phyloP scores from a whole-genome alignment of 495 filamentous ascomycete species.

The Trichocladium antarcticum region DNA sequence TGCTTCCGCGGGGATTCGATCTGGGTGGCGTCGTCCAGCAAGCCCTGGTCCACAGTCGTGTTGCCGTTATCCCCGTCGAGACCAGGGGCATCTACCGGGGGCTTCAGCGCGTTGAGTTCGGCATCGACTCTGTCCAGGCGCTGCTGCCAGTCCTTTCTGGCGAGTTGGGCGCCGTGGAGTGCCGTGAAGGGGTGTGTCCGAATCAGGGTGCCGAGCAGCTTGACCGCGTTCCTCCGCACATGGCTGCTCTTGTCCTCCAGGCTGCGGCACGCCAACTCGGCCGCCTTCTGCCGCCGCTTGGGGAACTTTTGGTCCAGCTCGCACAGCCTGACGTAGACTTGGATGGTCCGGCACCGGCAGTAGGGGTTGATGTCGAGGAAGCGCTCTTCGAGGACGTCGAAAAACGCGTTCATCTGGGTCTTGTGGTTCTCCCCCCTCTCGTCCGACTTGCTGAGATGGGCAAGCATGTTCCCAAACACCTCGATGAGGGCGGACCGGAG shows the following conservation, averaged over 20 bases:
- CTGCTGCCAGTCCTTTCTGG: constrained; percentile 70
- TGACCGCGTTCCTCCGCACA: constrained; percentile 89
- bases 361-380: constrained; percentile 97
- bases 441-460: constrained; percentile 80
- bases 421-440: constrained; percentile 85
- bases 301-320: constrained; percentile 90
- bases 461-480: constrained; percentile 94
- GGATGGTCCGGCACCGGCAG: constrained; percentile 80
- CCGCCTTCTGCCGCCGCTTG: constrained; percentile 74
- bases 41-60: constrained; percentile 54
- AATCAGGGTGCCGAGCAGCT: constrained; percentile 74
- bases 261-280: constrained; percentile 75
- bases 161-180: constrained; percentile 80
- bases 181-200: constrained; percentile 88
- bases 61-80: constrained; percentile 49
- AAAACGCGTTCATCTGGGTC: constrained; percentile 89
- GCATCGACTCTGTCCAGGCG: constrained; percentile 68
- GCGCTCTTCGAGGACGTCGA: constrained; percentile 88
- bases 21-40: constrained; percentile 85
- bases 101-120: constrained; percentile 71
- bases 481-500: constrained; percentile 89
- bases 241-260: constrained; percentile 98
- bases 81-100: constrained; percentile 65
- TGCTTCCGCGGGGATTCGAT: constrained; percentile 52
- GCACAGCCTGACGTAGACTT: constrained; percentile 85